Evolutionary conservation across 2,329 filamentous ascomycete species (phyloP).

Genomic region (Paraphoma sp.): DNA sequence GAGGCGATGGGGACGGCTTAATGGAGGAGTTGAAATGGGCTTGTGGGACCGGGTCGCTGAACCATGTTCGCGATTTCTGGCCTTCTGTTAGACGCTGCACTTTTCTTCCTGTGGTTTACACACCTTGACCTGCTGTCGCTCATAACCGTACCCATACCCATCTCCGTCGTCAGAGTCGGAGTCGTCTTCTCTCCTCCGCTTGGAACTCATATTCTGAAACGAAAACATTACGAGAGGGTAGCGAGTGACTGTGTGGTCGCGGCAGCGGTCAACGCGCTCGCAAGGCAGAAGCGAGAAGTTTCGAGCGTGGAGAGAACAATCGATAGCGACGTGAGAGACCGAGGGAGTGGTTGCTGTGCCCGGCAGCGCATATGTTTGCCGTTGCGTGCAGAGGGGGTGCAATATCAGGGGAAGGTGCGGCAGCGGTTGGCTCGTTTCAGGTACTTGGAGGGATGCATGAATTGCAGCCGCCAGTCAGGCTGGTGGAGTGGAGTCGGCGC

Average conservation of each 20-base stretch:
- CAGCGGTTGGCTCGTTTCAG: slow-evolving; percentile 41
- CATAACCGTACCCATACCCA: slow-evolving; percentile 1
- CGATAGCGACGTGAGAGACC: slow-evolving; percentile 20
- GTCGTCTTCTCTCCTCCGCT: slow-evolving; percentile 44
- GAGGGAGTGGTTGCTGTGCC: slow-evolving; percentile 20
- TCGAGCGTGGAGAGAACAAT: slow-evolving; percentile 13
- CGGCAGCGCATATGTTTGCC: slow-evolving; percentile 35
- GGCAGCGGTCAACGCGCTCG: slow-evolving; percentile 30
- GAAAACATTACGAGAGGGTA: slow-evolving; percentile 34
- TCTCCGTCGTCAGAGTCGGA: slow-evolving; percentile 37
- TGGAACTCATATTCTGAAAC: slow-evolving; percentile 36
- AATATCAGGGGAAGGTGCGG: slow-evolving; percentile 35
- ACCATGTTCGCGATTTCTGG: slow-evolving; percentile 41
- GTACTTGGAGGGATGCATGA: slow-evolving; percentile 25
- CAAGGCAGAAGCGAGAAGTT: slow-evolving; percentile 13
- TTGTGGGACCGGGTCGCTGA: slow-evolving; percentile 24
- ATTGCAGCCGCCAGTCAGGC: slow-evolving; percentile 16
- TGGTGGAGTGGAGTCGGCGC: slow-evolving; percentile 15
- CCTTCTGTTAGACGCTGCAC: slow-evolving; percentile 7
- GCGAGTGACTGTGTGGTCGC: slow-evolving; percentile 7
- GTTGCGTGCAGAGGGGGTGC: slow-evolving; percentile 30
- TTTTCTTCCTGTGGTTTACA: neutral
- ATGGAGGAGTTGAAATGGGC: slow-evolving; percentile 26
- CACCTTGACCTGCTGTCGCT: slow-evolving; percentile 37
- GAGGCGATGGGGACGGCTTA: slow-evolving; percentile 38